Conservation (phyloP, 2,329 filamentous ascomycete genomes). For the Penicillium fuscoglaucum region DNA sequence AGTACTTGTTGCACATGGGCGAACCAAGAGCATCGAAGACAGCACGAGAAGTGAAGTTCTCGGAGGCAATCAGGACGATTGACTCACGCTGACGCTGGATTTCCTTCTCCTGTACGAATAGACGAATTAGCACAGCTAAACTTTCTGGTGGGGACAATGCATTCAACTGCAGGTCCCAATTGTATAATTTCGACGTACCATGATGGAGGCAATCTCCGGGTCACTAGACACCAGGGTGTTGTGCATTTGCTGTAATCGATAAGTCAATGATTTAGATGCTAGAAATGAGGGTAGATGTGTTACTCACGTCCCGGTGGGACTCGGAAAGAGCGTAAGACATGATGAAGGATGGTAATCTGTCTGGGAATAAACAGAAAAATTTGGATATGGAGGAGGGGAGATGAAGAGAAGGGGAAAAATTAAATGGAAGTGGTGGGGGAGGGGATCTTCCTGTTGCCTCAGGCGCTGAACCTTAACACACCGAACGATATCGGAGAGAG, state of each 20-base stretch:
- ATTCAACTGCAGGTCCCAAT: slow-evolving; percentile 5
- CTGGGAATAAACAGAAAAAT: slow-evolving; percentile 7
- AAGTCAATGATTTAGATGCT: slow-evolving; percentile 35
- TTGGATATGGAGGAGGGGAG: slow-evolving; percentile 7
- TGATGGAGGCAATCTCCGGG: slow-evolving; percentile 92
- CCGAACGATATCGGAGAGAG: slow-evolving; percentile 14
- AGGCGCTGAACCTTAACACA: slow-evolving; percentile 11
- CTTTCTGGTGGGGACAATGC: not conserved
- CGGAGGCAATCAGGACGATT: slow-evolving; percentile 96
- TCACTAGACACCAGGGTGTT: slow-evolving; percentile 89
- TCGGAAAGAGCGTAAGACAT: slow-evolving; percentile 64
- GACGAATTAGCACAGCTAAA: slow-evolving; percentile 31
- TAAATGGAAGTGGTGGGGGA: slow-evolving; percentile 25
- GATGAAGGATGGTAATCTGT: slow-evolving; percentile 27
- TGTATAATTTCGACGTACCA: slow-evolving; percentile 62
- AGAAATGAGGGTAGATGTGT: slow-evolving; percentile 12
- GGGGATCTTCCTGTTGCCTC: slow-evolving; percentile 23
- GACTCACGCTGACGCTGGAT: slow-evolving; percentile 97
- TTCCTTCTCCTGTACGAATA: slow-evolving; percentile 69
- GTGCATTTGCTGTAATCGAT: slow-evolving; percentile 76
- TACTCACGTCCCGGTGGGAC: slow-evolving; percentile 64
- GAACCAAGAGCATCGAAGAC: slow-evolving; percentile 96
- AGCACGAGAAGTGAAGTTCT: slow-evolving; percentile 98
- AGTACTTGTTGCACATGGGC: slow-evolving; percentile 99
- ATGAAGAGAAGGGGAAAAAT: slow-evolving; percentile 16